These are phyloP conservation scores for Notholithocarpus densiflorus DNA, from an alignment of 306 rosid species.

Conservation along the genomic window DNA sequence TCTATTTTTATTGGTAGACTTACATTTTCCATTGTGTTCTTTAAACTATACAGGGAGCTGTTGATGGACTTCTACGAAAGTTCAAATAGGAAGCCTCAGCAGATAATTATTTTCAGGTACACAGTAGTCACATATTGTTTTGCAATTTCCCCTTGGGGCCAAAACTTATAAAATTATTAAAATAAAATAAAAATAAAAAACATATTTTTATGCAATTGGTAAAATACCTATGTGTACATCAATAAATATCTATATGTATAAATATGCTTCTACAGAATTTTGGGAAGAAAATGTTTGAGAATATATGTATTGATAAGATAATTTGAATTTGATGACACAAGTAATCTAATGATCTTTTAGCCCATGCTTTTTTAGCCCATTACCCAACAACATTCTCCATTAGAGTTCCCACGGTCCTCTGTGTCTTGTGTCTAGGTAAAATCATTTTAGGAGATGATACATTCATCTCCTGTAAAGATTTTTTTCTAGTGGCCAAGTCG, in stretches of 20 bases:
- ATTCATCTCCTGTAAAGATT: not conserved
- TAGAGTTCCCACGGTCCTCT: not conserved
- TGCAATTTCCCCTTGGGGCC: no score
- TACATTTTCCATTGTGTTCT: no score
- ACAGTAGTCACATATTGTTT: no score
- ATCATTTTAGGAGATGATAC: not conserved
- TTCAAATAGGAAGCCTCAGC: conserved; percentile 29
- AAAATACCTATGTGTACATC: not conserved
- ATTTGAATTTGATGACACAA: not conserved
- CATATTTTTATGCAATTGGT: no score
- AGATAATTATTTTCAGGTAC: conserved; percentile 41
- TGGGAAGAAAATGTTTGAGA: not conserved
- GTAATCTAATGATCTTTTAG: not conserved
- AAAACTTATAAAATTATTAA: no score
- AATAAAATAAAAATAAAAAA: no score
- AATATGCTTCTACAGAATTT: not conserved
- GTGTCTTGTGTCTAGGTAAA: not conserved
- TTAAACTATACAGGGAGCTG: conserved; percentile 23
- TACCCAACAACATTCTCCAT: not conserved
- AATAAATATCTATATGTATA: not conserved
- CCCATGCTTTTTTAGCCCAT: not conserved
- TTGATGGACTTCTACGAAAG: conserved; percentile 16
- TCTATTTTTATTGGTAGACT: not conserved
- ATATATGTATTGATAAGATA: not conserved
- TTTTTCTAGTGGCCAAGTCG: not conserved